Conservation (phyloP, 139 green algal species). For the Chlorella sp. region DNA sequence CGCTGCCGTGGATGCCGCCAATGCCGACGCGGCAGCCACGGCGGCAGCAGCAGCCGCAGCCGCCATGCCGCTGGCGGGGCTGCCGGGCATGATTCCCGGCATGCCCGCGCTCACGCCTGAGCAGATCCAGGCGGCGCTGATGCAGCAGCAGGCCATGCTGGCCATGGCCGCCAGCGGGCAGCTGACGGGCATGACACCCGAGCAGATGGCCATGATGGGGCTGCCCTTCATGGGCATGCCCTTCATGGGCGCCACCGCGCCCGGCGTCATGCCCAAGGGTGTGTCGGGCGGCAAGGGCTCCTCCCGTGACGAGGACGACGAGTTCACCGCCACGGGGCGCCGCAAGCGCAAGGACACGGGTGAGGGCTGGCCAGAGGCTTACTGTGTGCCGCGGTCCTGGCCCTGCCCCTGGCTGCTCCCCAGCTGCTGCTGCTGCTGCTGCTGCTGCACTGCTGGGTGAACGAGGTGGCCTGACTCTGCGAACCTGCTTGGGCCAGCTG, state of each 20-base stretch:
- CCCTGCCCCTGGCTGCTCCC: background rate
- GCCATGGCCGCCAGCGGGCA: background rate
- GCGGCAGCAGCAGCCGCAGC: background rate
- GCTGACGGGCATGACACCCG: slow-evolving; percentile 2
- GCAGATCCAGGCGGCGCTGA: slow-evolving; percentile 1
- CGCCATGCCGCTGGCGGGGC: background rate
- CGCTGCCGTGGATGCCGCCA: too few relatives aligned
- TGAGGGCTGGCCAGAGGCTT: too few relatives aligned
- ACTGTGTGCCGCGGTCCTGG: too few relatives aligned
- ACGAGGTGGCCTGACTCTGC: background rate
- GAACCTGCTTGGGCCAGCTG: too few relatives aligned
- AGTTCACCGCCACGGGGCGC: slow-evolving; percentile 60
- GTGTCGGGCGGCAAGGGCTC: background rate
- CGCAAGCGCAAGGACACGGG: slow-evolving; percentile 80
- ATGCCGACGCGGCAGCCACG: background rate
- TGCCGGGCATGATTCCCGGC: background rate
- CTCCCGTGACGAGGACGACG: slow-evolving; percentile 17
- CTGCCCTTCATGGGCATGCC: slow-evolving; percentile 22
- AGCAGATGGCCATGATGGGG: slow-evolving; percentile 23
- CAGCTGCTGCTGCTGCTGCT: background rate
- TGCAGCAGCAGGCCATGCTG: slow-evolving; percentile 15
- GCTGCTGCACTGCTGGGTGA: too few relatives aligned
- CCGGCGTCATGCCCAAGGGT: background rate
- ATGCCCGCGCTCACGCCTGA: background rate
- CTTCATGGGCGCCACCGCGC: background rate